Evolutionary conservation across 129 eudicot genomes (phyloP), one percentile per base, ranked within the genome.

Genomic region (Saussurea involucrata): DNA sequence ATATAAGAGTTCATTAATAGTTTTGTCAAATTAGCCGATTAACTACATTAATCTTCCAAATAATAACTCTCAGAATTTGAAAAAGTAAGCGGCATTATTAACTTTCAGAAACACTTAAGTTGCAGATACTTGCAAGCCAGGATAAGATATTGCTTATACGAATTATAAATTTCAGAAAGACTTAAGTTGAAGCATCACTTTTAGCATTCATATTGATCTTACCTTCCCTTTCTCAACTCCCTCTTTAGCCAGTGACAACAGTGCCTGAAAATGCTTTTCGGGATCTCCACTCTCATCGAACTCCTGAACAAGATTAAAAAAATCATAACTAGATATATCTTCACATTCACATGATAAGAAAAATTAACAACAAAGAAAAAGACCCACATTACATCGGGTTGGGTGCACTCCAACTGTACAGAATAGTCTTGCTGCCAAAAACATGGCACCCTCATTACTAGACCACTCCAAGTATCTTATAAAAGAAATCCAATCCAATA

Each of bases 401-500:
- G 99, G 99, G 84, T 95, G 97, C 78, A 95, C 99, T 72, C 99
- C 99, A 74, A 95, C 97, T 8, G 99, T 95, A 77, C 99, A 95
- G 77, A 88, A 92, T 71, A 95, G 90, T 74, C 99, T 83, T 64
- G 92, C 99, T 95, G 90, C 81, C 69, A 42, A 21, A 80, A 73
- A 34, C 29, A 83, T 46, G 22, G 40, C 67, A 63, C 60, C 24
- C 31, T 25, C 61, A 76, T 28, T 58, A 64, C 66, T 71, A 84
- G 77, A 65, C 21, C 46, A 65, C 40, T 65, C 9, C 24, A 28
- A 20, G 44, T 18, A 65, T 63, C 31, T 37, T 17, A 36, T 5
- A 36, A 15, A 72, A 9, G 5, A 72, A 72, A 64, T 15, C 8
- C 29, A 46, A 65, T 73, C 46, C 5, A 66, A 73, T 55, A 74